Conservation (phyloP, 176 grass and related monocot species). For the Dendrocalamus sinicus region DNA sequence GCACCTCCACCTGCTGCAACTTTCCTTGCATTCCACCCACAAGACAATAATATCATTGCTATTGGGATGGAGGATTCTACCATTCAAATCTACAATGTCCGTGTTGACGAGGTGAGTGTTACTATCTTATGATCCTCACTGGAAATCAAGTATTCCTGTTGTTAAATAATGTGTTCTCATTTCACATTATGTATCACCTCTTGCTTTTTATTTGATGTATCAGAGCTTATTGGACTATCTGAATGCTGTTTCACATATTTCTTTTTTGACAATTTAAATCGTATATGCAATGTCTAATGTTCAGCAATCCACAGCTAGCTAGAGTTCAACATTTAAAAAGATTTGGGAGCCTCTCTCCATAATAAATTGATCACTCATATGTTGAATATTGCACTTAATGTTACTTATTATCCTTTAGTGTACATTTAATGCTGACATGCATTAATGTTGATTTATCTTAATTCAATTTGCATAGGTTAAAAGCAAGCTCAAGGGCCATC, state of each 20-base stretch:
- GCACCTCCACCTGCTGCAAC: conserved; percentile 91
- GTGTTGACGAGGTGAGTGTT: conserved; percentile 82
- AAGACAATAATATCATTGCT: conserved; percentile 99
- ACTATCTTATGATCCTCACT: conserved; percentile 16
- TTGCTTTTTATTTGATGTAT: conserved; percentile 17
- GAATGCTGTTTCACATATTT: conserved; percentile 26
- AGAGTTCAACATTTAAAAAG: not conserved
- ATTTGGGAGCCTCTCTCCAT: not conserved
- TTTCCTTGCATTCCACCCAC: conserved; percentile 94
- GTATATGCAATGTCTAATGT: not conserved
- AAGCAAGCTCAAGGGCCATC: conserved; percentile 97
- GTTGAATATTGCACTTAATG: not conserved
- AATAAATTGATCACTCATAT: conserved; percentile 1
- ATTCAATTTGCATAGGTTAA: conserved; percentile 61
- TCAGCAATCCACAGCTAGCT: not conserved
- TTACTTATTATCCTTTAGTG: not conserved
- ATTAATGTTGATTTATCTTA: not conserved
- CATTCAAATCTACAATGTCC: conserved; percentile 99
- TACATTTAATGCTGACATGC: not conserved
- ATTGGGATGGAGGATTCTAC: conserved; percentile 99
- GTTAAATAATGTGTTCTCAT: conserved; percentile 11
- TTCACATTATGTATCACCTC: conserved; percentile 10
- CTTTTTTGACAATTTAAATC: not conserved
- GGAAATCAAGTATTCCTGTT: conserved; percentile 19
- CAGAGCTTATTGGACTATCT: not conserved